Conservation (phyloP, 805 yeast species). For the Candida nanaspora region DNA sequence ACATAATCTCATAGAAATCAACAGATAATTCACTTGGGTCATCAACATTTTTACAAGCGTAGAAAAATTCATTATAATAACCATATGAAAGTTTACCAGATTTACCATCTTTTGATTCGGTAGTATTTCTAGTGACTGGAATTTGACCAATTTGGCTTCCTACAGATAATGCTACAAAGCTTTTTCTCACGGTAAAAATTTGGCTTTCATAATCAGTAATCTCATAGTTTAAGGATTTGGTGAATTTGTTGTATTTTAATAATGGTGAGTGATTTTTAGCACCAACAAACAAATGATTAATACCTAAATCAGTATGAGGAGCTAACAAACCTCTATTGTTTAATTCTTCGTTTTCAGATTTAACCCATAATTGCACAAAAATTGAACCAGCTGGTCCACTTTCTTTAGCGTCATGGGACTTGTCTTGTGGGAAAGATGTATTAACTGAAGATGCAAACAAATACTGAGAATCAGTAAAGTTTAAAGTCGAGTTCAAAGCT, state of each 20-base stretch:
- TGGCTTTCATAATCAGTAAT: background rate
- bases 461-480: background rate
- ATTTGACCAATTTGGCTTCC: background rate
- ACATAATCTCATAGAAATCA: slow-evolving; percentile 14
- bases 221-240: background rate
- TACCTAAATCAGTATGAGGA: slow-evolving; percentile 37
- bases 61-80: slow-evolving; percentile 21
- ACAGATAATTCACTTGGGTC: slow-evolving; percentile 31
- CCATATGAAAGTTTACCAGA: slow-evolving; percentile 14
- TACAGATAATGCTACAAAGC: background rate
- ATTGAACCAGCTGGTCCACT: no score
- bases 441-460: no score
- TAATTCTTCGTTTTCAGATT: slow-evolving; percentile 15
- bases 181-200: background rate
- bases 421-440: no score
- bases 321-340: slow-evolving; percentile 21
- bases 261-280: slow-evolving; percentile 10
- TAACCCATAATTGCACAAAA: slow-evolving; percentile 11
- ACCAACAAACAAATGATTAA: slow-evolving; percentile 29
- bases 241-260: slow-evolving; percentile 1
- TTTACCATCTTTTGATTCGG: background rate
- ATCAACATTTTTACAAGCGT: slow-evolving; percentile 28
- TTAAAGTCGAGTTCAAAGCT: background rate
- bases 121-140: background rate
- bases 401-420: no score